Evolutionary conservation across 2,329 filamentous ascomycete genomes (phyloP).

Genomic region (Lasiodiplodia theobromae): DNA sequence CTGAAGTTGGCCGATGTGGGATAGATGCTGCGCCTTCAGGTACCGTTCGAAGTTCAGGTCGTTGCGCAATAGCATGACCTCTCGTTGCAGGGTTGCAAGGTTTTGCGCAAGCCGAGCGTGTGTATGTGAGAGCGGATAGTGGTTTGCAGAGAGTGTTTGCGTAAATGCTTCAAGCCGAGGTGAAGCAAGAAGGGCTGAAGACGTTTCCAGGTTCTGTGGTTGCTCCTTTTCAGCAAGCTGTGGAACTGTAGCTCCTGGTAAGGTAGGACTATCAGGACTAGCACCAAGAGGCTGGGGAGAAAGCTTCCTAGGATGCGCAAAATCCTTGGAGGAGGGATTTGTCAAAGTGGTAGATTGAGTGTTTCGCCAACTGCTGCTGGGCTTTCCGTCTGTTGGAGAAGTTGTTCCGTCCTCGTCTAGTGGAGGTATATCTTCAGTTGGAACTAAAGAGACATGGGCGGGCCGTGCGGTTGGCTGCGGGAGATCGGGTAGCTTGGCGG

Average conservation of each 20-base stretch:
- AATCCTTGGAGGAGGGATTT: slow-evolving; percentile 22
- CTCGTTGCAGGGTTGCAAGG: slow-evolving; percentile 66
- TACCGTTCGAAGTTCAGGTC: slow-evolving; percentile 85
- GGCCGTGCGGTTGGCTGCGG: slow-evolving; percentile 38
- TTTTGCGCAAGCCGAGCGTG: slow-evolving; percentile 46
- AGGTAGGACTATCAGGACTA: slow-evolving; percentile 66
- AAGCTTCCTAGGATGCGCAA: not conserved
- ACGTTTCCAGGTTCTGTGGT: not conserved
- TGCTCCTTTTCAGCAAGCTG: slow-evolving; percentile 33
- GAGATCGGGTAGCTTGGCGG: slow-evolving; percentile 53
- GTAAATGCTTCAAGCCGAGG: slow-evolving; percentile 46
- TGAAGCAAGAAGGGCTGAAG: slow-evolving; percentile 30
- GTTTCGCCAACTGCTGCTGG: slow-evolving; percentile 59
- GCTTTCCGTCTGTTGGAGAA: slow-evolving; percentile 30
- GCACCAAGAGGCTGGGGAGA: slow-evolving; percentile 45
- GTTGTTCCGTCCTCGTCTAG: slow-evolving; percentile 41
- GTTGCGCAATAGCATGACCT: slow-evolving; percentile 78
- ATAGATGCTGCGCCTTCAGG: slow-evolving; percentile 82
- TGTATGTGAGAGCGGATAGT: slow-evolving; percentile 36
- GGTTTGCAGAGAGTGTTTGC: slow-evolving; percentile 34
- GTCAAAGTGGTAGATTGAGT: slow-evolving; percentile 59
- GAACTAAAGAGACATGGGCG: slow-evolving; percentile 35
- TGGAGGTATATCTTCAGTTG: slow-evolving; percentile 45
- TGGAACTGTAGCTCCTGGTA: slow-evolving; percentile 56
- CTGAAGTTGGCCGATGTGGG: slow-evolving; percentile 80